Evolutionary conservation across 257 asterid genomes (phyloP).

Genomic region (Apocynum venetum): DNA sequence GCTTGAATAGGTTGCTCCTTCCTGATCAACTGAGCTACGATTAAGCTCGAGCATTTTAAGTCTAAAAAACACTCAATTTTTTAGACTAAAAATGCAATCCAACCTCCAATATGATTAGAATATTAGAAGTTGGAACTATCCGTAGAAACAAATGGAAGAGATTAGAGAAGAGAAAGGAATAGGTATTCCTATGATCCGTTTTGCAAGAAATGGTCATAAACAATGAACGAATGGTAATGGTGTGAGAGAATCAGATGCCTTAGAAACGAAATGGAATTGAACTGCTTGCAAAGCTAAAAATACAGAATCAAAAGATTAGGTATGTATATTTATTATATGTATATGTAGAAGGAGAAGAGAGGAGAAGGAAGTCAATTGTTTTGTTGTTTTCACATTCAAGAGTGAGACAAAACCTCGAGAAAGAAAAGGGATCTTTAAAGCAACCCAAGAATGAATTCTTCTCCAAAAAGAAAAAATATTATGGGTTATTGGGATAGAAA

Average conservation of each 20-base stretch:
- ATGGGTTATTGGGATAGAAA: not conserved
- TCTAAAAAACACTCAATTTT: not conserved
- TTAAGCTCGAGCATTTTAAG: slow-evolving; percentile 11
- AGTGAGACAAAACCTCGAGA: slow-evolving; percentile 14
- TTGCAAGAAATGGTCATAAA: not conserved
- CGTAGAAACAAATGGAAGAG: not conserved
- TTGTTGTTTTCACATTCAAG: slow-evolving; percentile 10
- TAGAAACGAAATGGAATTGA: not conserved
- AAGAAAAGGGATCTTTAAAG: slow-evolving; percentile 8
- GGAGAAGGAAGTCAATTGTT: not conserved
- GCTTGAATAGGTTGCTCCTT: slow-evolving; percentile 29
- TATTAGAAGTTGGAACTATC: not conserved
- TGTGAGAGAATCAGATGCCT: not conserved
- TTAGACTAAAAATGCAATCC: not conserved
- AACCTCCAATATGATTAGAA: not conserved
- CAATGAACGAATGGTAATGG: not conserved
- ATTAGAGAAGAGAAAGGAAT: not conserved
- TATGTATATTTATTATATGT: not conserved
- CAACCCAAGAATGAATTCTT: slow-evolving; percentile 4
- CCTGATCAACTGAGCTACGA: slow-evolving; percentile 25
- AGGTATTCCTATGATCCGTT: not conserved
- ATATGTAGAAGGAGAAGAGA: not conserved
- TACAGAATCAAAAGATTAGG: not conserved
- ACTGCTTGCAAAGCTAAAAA: not conserved
- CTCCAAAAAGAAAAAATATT: not conserved